These are phyloP conservation scores for Curvularia spicifera DNA, from an alignment of 2,329 filamentous ascomycete species.

Conservation along the genomic window DNA sequence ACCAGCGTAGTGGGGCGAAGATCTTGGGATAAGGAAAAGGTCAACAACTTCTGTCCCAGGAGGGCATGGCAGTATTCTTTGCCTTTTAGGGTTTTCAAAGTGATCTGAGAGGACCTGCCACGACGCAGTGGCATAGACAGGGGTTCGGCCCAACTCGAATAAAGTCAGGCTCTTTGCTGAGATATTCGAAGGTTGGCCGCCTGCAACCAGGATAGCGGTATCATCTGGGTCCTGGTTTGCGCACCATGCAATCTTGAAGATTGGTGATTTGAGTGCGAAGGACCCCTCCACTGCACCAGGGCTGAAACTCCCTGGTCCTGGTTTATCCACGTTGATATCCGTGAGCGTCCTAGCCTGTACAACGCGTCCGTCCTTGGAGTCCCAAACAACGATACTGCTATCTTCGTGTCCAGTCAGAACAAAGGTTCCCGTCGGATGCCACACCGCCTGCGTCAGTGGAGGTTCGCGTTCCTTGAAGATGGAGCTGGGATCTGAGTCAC, in stretches of 20 bases:
- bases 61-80: constrained; percentile 75
- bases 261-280: constrained; percentile 72
- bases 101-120: constrained; percentile 84
- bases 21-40: constrained; percentile 81
- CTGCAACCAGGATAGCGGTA: constrained; percentile 84
- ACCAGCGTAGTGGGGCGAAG: constrained; percentile 83
- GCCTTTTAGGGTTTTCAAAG: constrained; percentile 75
- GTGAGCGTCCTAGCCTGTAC: constrained; percentile 83
- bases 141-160: constrained; percentile 85
- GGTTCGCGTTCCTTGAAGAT: constrained; percentile 71
- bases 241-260: constrained; percentile 86
- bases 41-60: constrained; percentile 77
- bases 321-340: constrained; percentile 74
- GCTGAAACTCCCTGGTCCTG: constrained; percentile 56
- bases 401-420: constrained; percentile 88
- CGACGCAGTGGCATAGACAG: constrained; percentile 87
- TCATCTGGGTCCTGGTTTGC: constrained; percentile 94
- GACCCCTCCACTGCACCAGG: constrained; percentile 56
- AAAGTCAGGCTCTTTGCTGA: constrained; percentile 82
- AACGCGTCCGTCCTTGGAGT: constrained; percentile 83
- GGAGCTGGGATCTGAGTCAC: constrained; percentile 67
- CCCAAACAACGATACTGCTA: constrained; percentile 91
- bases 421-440: constrained; percentile 95
- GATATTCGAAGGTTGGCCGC: constrained; percentile 73
- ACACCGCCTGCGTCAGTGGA: constrained; percentile 79